These are phyloP conservation scores for Ormosia semicastrata DNA, from an alignment of 306 rosid species.

Conservation along the genomic window DNA sequence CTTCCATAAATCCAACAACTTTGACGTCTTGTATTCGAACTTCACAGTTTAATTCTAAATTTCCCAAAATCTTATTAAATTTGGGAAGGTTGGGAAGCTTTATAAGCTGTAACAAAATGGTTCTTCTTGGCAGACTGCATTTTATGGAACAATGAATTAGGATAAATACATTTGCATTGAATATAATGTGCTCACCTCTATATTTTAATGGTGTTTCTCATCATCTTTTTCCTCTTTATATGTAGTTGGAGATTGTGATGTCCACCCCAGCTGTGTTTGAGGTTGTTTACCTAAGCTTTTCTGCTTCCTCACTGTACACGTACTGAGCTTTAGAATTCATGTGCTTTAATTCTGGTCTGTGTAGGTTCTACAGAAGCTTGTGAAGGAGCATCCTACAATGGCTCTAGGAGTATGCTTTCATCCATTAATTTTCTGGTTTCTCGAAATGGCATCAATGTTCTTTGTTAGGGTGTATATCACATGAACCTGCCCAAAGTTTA, in stretches of 20 bases:
- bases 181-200: neutral
- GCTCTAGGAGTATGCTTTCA: conserved; percentile 61
- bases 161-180: neutral
- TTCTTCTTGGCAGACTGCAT: neutral
- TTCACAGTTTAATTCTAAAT: neutral
- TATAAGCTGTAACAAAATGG: neutral
- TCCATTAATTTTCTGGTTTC: conserved; percentile 11
- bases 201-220: conserved; percentile 30
- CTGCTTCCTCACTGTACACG: conserved; percentile 15
- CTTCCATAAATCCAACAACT: too few relatives aligned
- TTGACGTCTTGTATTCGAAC: neutral
- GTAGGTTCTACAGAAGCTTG: conserved; percentile 75
- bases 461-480: neutral
- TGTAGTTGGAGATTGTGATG: conserved; percentile 87
- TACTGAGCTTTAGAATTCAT: conserved; percentile 24
- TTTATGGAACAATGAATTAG: neutral
- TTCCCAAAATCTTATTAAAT: neutral
- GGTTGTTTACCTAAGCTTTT: conserved; percentile 54
- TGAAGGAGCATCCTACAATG: conserved; percentile 66
- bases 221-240: conserved; percentile 27
- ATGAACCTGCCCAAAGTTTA: conserved; percentile 3
- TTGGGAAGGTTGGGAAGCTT: neutral
- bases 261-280: conserved; percentile 90
- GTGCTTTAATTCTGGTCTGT: conserved; percentile 18
- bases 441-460: neutral